Conservation (phyloP, 2,329 filamentous ascomycete genomes). For the Ceratocystiopsis brevicomis region DNA sequence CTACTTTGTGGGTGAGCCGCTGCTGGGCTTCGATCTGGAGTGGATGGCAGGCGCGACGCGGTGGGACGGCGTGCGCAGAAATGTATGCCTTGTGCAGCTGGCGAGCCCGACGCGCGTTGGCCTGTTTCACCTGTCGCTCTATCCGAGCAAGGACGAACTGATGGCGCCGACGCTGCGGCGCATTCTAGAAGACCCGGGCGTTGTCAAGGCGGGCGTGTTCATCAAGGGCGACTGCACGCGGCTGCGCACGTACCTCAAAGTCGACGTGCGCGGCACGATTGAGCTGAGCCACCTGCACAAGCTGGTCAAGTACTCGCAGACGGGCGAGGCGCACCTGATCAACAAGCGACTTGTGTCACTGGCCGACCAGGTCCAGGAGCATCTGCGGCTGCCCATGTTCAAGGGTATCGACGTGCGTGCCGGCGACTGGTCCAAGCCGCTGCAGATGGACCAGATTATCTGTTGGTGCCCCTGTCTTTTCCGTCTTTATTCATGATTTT, state of each 20-base stretch:
- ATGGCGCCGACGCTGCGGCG: constrained; percentile 51
- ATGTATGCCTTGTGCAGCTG: constrained; percentile 68
- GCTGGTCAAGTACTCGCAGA: constrained; percentile 47
- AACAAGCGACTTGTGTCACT: constrained; percentile 50
- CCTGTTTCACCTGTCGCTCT: constrained; percentile 63
- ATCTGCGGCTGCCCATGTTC: constrained; percentile 53
- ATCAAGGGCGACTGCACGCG: constrained; percentile 55
- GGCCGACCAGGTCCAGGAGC: constrained; percentile 49
- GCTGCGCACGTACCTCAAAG: constrained; percentile 42
- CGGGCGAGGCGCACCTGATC: constrained; percentile 32
- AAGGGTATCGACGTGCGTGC: constrained; percentile 53
- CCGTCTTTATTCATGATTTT: constrained; percentile 4
- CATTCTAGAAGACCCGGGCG: constrained; percentile 50
- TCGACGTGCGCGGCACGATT: constrained; percentile 48
- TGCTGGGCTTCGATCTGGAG: constrained; percentile 82
- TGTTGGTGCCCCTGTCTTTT: constrained; percentile 32
- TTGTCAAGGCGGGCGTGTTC: constrained; percentile 61
- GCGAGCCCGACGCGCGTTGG: constrained; percentile 59
- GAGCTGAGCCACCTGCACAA: constrained; percentile 73
- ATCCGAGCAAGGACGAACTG: constrained; percentile 32
- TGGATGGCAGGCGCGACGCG: constrained; percentile 43
- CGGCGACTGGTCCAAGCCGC: constrained; percentile 51
- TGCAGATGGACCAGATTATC: constrained; percentile 46
- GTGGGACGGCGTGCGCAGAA: constrained; percentile 35
- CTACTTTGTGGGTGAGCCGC: constrained; percentile 47